Evolutionary conservation across 129 eudicot species (phyloP), one percentile per base, ranked within the genome.

Genomic region (Ambrosia artemisiifolia): DNA sequence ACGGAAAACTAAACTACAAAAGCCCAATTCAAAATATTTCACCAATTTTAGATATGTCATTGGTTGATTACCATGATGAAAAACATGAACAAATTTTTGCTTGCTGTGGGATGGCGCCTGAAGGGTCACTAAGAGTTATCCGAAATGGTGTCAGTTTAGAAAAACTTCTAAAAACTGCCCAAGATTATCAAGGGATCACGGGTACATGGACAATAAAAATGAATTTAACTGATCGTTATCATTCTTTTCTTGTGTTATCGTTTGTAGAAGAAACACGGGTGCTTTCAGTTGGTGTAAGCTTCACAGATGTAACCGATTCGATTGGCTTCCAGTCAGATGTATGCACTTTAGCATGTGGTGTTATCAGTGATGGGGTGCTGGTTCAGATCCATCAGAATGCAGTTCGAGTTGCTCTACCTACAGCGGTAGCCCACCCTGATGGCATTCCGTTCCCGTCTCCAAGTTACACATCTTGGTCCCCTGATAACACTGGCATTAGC

Each of bases 221-320:
- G 97, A 94, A 77, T 63, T 63, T 67, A 53, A 44, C 56, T n/a
- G 97, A 90, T 86, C 56, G 80, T 7, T 75, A 83, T 74, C 91
- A 94, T 83, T 86, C 99, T 69, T 90, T 94, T 55, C 91, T 94
- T 14, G 91, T 90, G 73, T 75, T 94, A 47, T 90, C 99, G 4
- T 94, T 94, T 83, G 99, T 94, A 53, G 99, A 94, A 81, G 95
- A 94, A 78, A 90, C 99, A 28, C 85, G 99, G 75, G 97, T 94
- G 61, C 95, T 94, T 30, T 88, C 99, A 12, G 99, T 94, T 77
- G 99, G 99, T 32, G 83, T 94, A 59, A 94, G 89, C 78, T 94
- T 94, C 79, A 81, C 87, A 12, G 99, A 94, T 83, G 99, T 90
- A 59, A 94, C 99, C 60, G 99, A 94, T 51, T 81, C 84, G 6